Conservation (phyloP, 495 filamentous ascomycete species). For the Lophiostoma macrostomum region DNA sequence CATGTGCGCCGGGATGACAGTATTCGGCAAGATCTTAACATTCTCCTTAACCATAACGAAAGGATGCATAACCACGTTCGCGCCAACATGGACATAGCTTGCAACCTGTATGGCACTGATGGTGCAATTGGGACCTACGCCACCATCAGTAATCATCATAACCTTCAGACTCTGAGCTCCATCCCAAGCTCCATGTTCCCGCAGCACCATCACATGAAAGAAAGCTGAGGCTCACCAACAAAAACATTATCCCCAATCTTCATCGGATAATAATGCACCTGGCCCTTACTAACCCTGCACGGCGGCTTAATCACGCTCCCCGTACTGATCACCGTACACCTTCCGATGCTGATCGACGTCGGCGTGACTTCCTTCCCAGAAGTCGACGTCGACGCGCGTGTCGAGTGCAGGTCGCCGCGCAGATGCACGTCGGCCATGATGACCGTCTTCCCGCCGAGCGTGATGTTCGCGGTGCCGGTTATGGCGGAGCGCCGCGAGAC, state of each 20-base stretch:
- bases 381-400: constrained; percentile 39
- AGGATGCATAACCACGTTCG: constrained; percentile 68
- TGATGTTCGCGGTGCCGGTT: constrained; percentile 94
- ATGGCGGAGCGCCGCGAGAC: constrained; percentile 87
- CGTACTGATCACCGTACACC: constrained; percentile 80
- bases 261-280: constrained; percentile 69
- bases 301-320: constrained; percentile 74
- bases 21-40: constrained; percentile 75
- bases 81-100: constrained; percentile 75
- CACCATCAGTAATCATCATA: background rate
- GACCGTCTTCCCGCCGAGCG: constrained; percentile 91
- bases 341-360: constrained; percentile 78
- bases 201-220: no score
- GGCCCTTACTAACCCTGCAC: constrained; percentile 63
- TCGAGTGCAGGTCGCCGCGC: constrained; percentile 65
- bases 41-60: constrained; percentile 90
- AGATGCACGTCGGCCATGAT: constrained; percentile 90
- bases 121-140: constrained; percentile 27
- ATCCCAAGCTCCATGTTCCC: no score
- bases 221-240: constrained; percentile 55
- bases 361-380: constrained; percentile 37
- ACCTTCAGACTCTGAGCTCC: no score
- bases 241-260: constrained; percentile 93
- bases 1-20: constrained; percentile 80
- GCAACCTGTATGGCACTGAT: constrained; percentile 35